These are phyloP conservation scores for Dichomitus squalens DNA, from an alignment of 1,284 basidiomycete species.

Conservation along the genomic window DNA sequence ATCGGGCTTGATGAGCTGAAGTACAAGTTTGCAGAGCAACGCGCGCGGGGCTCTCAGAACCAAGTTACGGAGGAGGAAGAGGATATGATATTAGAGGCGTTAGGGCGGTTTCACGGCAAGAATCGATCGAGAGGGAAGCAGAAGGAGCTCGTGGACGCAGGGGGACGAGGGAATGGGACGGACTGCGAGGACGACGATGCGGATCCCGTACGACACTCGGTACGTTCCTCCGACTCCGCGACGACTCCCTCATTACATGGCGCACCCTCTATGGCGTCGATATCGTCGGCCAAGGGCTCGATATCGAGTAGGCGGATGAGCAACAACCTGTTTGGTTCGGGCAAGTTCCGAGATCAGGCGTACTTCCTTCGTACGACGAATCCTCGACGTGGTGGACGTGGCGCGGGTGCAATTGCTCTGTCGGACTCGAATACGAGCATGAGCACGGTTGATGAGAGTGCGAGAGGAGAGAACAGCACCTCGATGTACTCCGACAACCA, in stretches of 20 bases:
- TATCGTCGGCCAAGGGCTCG: conserved; percentile 32
- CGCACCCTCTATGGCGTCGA: conserved; percentile 46
- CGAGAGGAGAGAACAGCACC: conserved; percentile 38
- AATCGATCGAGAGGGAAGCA: conserved; percentile 18
- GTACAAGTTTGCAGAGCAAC: conserved; percentile 70
- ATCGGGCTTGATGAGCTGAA: conserved; percentile 65
- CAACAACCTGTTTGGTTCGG: conserved; percentile 83
- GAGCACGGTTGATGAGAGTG: conserved; percentile 34
- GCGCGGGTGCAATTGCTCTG: conserved; percentile 50
- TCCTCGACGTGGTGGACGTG: conserved; percentile 46
- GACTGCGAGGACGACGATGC: conserved; percentile 40
- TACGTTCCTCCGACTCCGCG: conserved; percentile 46
- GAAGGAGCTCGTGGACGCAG: conserved; percentile 15
- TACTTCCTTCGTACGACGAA: conserved; percentile 62
- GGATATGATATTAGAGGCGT: conserved; percentile 76
- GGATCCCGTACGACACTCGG: conserved; percentile 41
- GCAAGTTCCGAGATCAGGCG: conserved; percentile 69
- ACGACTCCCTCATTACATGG: conserved; percentile 40
- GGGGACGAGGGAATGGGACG: conserved; percentile 12
- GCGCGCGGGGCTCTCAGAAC: conserved; percentile 64
- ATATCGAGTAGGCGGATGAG: conserved; percentile 68
- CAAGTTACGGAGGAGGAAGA: conserved; percentile 79
- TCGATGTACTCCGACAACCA: conserved; percentile 45
- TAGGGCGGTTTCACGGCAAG: conserved; percentile 56
- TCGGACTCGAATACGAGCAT: conserved; percentile 48